A percentile compares a stretch with the other conserved stretches of the same genome.
Conservation (phyloP, 2,329 filamentous ascomycete species). For the Penicillium fuscoglaucum region DNA sequence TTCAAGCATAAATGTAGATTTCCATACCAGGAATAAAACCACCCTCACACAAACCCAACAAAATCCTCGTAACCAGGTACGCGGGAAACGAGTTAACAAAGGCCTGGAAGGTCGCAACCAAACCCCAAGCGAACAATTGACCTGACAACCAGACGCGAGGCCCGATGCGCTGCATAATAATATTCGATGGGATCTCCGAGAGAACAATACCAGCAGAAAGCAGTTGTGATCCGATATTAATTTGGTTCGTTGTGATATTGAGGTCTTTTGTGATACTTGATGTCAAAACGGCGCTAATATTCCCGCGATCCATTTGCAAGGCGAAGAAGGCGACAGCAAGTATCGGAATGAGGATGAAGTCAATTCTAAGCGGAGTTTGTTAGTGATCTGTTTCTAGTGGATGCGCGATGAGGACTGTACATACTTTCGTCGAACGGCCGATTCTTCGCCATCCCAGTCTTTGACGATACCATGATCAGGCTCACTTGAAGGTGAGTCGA, state of each 20-base stretch:
- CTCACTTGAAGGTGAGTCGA: conserved; percentile 15
- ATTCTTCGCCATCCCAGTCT: conserved; percentile 33
- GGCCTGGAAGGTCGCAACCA: conserved; percentile 57
- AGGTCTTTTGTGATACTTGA: conserved; percentile 55
- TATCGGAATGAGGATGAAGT: conserved; percentile 33
- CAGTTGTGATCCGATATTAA: conserved; percentile 57
- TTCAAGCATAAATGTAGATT: too few species aligned
- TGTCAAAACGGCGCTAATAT: conserved; percentile 54
- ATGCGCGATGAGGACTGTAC: background rate
- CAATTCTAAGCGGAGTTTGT: conserved; percentile 21
- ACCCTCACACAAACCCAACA: conserved; percentile 56
- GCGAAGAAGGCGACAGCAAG: conserved; percentile 35
- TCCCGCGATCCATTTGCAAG: conserved; percentile 37
- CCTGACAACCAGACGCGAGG: conserved; percentile 56
- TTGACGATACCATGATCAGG: conserved; percentile 22
- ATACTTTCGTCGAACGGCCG: conserved; percentile 26
- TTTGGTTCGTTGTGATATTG: conserved; percentile 52
- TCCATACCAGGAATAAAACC: conserved; percentile 55
- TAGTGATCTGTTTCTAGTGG: background rate
- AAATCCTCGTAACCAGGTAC: conserved; percentile 53
- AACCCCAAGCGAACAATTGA: conserved; percentile 56
- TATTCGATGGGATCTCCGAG: conserved; percentile 52
- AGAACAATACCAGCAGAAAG: conserved; percentile 54
- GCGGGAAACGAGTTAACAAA: conserved; percentile 51
- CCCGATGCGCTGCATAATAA: conserved; percentile 55